Percentiles rank a stretch among this genome's conserved stretches.
These are phyloP conservation scores for Gonapodya prolifera DNA, from an alignment of 192 early-diverging fungal genomes.

Conservation along the genomic window DNA sequence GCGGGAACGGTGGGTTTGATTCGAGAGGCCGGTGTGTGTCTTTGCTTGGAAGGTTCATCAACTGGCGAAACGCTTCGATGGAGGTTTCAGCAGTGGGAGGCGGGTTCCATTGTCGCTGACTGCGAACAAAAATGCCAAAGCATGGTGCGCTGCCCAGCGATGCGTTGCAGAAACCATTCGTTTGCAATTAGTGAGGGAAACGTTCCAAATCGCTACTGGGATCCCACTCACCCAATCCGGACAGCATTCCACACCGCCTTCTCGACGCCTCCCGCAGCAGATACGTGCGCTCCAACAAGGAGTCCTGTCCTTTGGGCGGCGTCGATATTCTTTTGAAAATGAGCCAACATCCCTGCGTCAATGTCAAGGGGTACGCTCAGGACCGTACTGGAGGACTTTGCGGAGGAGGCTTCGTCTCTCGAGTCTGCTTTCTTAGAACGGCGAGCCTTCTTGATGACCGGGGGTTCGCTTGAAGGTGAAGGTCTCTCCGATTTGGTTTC, in stretches of 20 bases:
- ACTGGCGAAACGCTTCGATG: constrained; percentile 16
- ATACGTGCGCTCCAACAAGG: constrained; percentile 29
- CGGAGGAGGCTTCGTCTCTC: no score
- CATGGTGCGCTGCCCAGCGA: constrained; percentile 9
- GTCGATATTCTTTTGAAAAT: no score
- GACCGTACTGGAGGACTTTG: no score
- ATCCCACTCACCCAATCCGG: constrained; percentile 11
- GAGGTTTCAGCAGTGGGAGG: constrained; percentile 11
- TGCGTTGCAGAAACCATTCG: constrained; percentile 9
- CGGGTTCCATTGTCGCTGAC: constrained; percentile 23
- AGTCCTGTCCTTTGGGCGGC: constrained; percentile 7
- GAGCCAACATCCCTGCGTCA: no score
- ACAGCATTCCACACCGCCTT: constrained; percentile 23
- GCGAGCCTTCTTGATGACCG: no score
- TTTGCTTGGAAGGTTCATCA: constrained; percentile 9
- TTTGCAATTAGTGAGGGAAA: constrained; percentile 6
- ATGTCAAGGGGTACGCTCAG: no score
- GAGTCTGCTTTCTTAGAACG: no score
- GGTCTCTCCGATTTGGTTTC: no score
- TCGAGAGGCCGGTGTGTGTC: no score
- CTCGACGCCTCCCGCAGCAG: constrained; percentile 18
- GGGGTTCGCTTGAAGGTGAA: no score
- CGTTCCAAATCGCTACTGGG: constrained; percentile 1
- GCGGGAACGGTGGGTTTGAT: no score
- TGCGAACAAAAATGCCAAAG: constrained; percentile 14